Base-by-base conservation (phyloP, 2,329 filamentous ascomycete species). In the Curvularia eragrostidis region DNA sequence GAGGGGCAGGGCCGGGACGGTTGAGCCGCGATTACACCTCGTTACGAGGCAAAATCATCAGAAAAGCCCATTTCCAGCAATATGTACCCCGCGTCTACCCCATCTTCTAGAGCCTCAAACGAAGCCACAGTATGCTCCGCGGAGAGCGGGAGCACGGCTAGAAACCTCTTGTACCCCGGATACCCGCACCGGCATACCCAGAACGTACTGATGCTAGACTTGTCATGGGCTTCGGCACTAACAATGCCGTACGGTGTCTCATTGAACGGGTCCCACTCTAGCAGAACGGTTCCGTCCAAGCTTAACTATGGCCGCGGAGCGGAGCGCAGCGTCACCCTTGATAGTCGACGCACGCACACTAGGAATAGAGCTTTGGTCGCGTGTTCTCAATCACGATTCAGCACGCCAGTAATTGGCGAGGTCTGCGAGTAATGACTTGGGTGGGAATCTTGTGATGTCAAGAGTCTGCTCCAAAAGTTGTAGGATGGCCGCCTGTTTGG, bases 401-500 rank as follows among this genome's bases (percentile, higher is more conserved):
- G 65, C 60, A 51, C 64, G 61, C 72, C 72, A 74, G 51, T 69
- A 68, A 23, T 58, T 69, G n/a, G 63, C 56, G 2, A 74, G 64
- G 52, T 75, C 71, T 18, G 65, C 60, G 18, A 74, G 49, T 24
- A 75, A 46, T 21, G 65, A 65, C 39, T 71, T 73, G 0, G 69
- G 68, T 38, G 72, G 72, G 34, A 72, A 74, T 23, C 68, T 73
- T 15, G 63, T 68, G 2, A 72, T 54, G 19, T 75, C 62, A 9
- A 75, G 62, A 6, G 64, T 73, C 34, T 59, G 65, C 42, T 72
- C 72, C 3, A 75, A 53, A 10, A 75, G 59, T 8, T 65, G 65
- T 8, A 70, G 34, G 9, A 75, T 65, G 21, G 62, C 67, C 4
- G 56, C 49, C 48, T 72, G 71, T 55, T 72, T 74, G 19, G 53